Base-by-base conservation (phyloP, 2,329 filamentous ascomycete species). In the Fusarium drepaniforme region DNA sequence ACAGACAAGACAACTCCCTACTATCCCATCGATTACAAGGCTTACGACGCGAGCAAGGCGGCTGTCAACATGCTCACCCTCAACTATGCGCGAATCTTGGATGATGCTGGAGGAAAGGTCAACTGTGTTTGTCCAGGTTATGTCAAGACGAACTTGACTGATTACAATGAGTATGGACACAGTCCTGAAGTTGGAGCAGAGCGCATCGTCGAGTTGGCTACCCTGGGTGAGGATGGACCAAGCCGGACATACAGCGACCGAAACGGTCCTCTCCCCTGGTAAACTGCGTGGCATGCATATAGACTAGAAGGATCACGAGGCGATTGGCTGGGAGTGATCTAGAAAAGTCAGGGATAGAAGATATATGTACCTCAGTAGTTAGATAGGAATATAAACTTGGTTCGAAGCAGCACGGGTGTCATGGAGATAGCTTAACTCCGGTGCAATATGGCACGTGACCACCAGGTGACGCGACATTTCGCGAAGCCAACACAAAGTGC, bases 31-130 rank as follows among this genome's bases (percentile, higher is more conserved):
- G 80, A 81, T 7, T 81, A 78, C 57, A 82, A 80, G 38, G 76
- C 79, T 1, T 87, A 87, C 64, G 77, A 83, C 15, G 72, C 78
- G 6, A 85, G 83, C 75, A 87, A 87, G 70, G 83, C 85, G 1
- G 85, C 85, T 0, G 28, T 86, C 12, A 85, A 86, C 35, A 85
- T 85, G 81, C 72, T 87, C 4, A 78, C 76, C 37, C 21, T 82
- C 5, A 80, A 82, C 58, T 85, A 82, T 58, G 78, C 77, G 1
- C 72, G 80, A 1, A 77, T 80, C 13, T 38, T 86, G 42, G 73
- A 79, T 6, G 77, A 78, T 23, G 57, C 72, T 5, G 80, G 79
- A 11, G 83, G 78, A 21, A 81, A 79, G 64, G 81, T 83, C 49
- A 85, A 85, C 61, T 67, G 75, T 5, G 81, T 80, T 9, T 85